phyloP scores from a whole-genome alignment of 1,284 basidiomycete genomes.

The Tylopilus sp. region DNA sequence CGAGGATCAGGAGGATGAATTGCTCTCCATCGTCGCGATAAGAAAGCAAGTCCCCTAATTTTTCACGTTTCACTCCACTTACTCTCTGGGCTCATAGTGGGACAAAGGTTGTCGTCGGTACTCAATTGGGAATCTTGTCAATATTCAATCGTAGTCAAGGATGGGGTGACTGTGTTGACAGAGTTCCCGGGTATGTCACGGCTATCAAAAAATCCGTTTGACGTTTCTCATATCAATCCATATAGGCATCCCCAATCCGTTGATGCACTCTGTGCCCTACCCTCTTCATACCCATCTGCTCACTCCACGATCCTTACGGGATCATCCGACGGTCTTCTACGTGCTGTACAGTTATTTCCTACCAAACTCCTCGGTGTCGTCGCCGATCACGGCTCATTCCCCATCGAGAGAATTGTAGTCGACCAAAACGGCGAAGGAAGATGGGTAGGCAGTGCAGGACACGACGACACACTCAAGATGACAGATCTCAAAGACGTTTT shows the following conservation, averaged over 20 bases:
- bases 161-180: conserved; percentile 91
- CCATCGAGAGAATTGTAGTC: conserved; percentile 82
- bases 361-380: conserved; percentile 90
- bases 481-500: conserved; percentile 73
- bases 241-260: conserved; percentile 82
- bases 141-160: conserved; percentile 87
- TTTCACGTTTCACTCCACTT: not conserved
- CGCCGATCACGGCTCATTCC: conserved; percentile 87
- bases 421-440: conserved; percentile 54
- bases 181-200: conserved; percentile 74
- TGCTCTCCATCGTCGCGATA: conserved; percentile 82
- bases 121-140: conserved; percentile 87
- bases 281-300: conserved; percentile 62
- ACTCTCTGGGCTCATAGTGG: conserved; percentile 44
- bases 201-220: not conserved
- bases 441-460: conserved; percentile 93
- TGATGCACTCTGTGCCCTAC: conserved; percentile 77
- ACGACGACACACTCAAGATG: conserved; percentile 83
- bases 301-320: conserved; percentile 84
- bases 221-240: conserved; percentile 10
- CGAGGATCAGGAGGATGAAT: conserved; percentile 95
- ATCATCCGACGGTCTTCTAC: conserved; percentile 88
- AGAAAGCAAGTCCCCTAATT: conserved; percentile 55
- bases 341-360: conserved; percentile 87
- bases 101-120: conserved; percentile 84